Conservation (phyloP, 768 basidiomycete genomes). For the Punctularia strigosozonata region DNA sequence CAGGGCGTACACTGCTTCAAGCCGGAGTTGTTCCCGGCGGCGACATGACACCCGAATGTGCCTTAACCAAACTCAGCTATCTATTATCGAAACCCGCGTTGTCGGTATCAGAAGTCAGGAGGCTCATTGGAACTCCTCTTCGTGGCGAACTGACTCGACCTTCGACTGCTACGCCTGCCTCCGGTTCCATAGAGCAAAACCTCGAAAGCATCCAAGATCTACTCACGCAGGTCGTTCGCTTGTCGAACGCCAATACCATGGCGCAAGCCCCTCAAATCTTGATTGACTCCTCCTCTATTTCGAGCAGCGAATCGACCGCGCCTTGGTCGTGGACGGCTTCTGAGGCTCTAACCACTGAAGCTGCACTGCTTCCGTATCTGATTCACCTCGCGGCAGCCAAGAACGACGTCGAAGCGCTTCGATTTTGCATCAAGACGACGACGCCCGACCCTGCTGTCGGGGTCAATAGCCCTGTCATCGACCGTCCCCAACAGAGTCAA, state of each 20-base stretch:
- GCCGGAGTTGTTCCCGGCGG: constrained; percentile 76
- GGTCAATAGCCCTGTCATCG: constrained; percentile 12
- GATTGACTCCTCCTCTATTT: constrained; percentile 24
- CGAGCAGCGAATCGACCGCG: constrained; percentile 30
- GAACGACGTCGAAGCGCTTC: constrained; percentile 52
- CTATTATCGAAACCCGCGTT: constrained; percentile 82
- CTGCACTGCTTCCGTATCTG: constrained; percentile 62
- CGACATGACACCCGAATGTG: constrained; percentile 98
- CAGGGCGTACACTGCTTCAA: constrained; percentile 55
- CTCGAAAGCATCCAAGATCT: constrained; percentile 53
- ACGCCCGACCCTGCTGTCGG: constrained; percentile 6
- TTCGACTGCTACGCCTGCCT: constrained; percentile 25
- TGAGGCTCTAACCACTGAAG: constrained; percentile 60
- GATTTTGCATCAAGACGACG: constrained; percentile 38
- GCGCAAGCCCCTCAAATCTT: constrained; percentile 23
- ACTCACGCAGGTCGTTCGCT: constrained; percentile 56
- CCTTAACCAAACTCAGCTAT: constrained; percentile 82
- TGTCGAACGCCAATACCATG: constrained; percentile 27
- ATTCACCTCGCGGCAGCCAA: constrained; percentile 69
- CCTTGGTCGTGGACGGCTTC: constrained; percentile 73
- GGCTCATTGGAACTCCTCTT: constrained; percentile 64
- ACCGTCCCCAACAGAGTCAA: constrained; percentile 18
- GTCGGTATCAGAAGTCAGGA: constrained; percentile 51
- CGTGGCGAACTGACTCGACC: constrained; percentile 79
- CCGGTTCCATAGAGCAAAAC: constrained; percentile 27